Percentiles rank a stretch among this genome's conserved stretches.
These are phyloP conservation scores for Podospora conica DNA, from an alignment of 495 filamentous ascomycete species.

Conservation along the genomic window DNA sequence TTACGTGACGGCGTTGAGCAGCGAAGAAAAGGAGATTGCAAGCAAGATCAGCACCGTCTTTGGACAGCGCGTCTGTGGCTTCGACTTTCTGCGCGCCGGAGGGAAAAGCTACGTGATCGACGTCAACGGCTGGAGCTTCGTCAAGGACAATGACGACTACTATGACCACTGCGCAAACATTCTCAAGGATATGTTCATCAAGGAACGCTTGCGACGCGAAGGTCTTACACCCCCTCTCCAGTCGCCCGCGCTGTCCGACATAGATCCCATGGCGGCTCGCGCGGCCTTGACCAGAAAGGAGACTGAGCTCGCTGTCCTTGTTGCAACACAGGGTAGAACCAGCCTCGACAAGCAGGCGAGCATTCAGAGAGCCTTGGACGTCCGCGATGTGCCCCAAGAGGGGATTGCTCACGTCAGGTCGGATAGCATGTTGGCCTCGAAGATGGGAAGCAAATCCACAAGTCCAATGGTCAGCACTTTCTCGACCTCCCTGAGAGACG, in stretches of 20 bases:
- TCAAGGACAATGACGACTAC: constrained; percentile 98
- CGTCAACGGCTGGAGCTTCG: constrained; percentile 99
- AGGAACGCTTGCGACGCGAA: constrained; percentile 54
- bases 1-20: constrained; percentile 78
- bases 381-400: constrained; percentile 13
- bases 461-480: constrained; percentile 30
- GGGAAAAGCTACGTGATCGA: constrained; percentile 96
- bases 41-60: constrained; percentile 86
- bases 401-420: neutral
- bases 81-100: constrained; percentile 82
- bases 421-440: constrained; percentile 20
- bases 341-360: constrained; percentile 27
- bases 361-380: constrained; percentile 7
- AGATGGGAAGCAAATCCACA: constrained; percentile 30
- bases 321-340: constrained; percentile 29
- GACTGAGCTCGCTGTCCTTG: constrained; percentile 20
- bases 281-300: constrained; percentile 31
- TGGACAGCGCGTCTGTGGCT: constrained; percentile 92
- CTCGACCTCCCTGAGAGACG: constrained; percentile 28
- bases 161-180: constrained; percentile 88
- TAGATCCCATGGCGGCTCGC: constrained; percentile 35
- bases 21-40: constrained; percentile 79
- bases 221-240: constrained; percentile 38
- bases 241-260: constrained; percentile 40
- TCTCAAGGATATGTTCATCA: constrained; percentile 76